Conservation (phyloP, 2,329 filamentous ascomycete genomes). For the Aspergillus quadricinctus region DNA sequence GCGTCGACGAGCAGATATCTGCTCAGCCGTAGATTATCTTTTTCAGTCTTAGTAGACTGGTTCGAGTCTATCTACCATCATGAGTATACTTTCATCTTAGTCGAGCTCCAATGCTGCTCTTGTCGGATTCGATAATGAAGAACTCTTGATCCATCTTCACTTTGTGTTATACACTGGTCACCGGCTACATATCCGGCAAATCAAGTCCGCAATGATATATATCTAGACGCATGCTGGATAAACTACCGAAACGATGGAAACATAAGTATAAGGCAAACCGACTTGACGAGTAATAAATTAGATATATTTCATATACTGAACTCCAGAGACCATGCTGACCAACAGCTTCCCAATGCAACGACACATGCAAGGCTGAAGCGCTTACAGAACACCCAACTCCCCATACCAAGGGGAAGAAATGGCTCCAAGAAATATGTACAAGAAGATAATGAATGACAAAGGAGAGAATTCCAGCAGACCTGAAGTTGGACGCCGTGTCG, state of each 20-base stretch:
- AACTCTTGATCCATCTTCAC: not conserved
- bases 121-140: not conserved
- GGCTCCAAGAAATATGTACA: constrained; percentile 5
- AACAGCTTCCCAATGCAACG: constrained; percentile 3
- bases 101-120: not conserved
- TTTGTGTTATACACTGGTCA: not conserved
- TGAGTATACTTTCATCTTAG: not conserved
- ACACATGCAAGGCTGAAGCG: constrained; percentile 14
- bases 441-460: constrained; percentile 13
- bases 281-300: not conserved
- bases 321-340: constrained; percentile 2
- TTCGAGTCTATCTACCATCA: too few species aligned
- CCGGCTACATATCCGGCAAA: too few species aligned
- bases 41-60: too few species aligned
- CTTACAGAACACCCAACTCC: constrained; percentile 9
- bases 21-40: not conserved
- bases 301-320: constrained; percentile 8
- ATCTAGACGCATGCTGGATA: not conserved
- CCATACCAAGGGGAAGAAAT: constrained; percentile 5
- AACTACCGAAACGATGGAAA: not conserved
- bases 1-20: not conserved
- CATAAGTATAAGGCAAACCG: constrained; percentile 1
- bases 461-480: constrained; percentile 7
- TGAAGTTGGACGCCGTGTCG: constrained; percentile 14
- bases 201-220: not conserved